phyloP scores from a whole-genome alignment of 2,329 filamentous ascomycete species.

The Ceratocystis papillata region DNA sequence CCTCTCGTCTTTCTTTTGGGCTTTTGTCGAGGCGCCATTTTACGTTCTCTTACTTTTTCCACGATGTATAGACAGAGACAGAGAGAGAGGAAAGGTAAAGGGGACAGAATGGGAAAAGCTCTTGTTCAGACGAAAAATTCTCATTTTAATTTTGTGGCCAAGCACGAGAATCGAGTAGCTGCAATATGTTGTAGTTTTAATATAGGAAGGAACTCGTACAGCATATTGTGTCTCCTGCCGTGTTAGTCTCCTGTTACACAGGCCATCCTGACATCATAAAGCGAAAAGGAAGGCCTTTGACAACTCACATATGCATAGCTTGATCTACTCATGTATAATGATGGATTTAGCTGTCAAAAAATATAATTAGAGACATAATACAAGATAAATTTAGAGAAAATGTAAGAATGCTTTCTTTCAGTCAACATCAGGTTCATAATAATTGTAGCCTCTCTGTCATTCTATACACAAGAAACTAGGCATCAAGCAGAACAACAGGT shows the following conservation, averaged over 20 bases:
- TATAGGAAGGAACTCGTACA: slow-evolving; percentile 2
- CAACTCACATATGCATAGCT: background rate
- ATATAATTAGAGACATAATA: background rate
- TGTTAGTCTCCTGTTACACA: slow-evolving; percentile 8
- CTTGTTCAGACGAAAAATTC: background rate
- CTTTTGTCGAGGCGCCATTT: slow-evolving; percentile 19
- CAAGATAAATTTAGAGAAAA: background rate
- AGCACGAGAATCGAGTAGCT: background rate
- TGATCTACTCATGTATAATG: background rate
- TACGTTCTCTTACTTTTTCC: background rate
- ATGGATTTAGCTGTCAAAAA: background rate
- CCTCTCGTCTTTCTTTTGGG: slow-evolving; percentile 19
- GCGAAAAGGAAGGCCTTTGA: background rate
- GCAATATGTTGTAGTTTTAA: background rate
- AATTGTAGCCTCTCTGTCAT: background rate
- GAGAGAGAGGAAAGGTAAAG: background rate
- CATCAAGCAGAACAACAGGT: background rate
- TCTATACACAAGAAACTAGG: background rate
- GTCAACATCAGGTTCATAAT: background rate
- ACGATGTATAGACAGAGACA: background rate
- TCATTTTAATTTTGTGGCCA: background rate
- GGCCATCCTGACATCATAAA: background rate
- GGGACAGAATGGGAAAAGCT: background rate
- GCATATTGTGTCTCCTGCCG: background rate
- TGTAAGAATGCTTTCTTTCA: background rate